Base-by-base conservation (phyloP, 192 early-diverging fungal genomes). In the Entomortierella chlamydospora region DNA sequence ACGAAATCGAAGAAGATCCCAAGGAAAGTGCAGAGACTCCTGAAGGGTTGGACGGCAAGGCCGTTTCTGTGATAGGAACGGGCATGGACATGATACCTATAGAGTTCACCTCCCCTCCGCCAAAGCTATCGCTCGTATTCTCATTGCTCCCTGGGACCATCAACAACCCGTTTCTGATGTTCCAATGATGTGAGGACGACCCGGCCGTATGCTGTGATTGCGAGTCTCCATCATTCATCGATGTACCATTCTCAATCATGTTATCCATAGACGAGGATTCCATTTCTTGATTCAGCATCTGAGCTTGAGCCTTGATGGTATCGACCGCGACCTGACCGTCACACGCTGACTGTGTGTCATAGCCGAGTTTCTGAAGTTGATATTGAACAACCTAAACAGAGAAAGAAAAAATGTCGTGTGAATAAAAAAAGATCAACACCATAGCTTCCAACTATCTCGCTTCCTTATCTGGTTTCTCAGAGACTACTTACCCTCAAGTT, bases 281-380 rank as follows among this genome's bases (percentile, higher is more conserved):
- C 30, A 22, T 39, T 9, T 28, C 49, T 13, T 74, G 50, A 15
- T 43, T 29, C 7, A 61, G 30, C 52, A 57, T 62, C 50, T 54
- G 62, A 6, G 66, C 57, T 42, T 70, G 72, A 1, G 53, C 23
- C 37, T 64, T 83, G 64, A 60, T 83, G 31, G 83, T 63, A 18
- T 87, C 84, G n/a, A 88, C 78, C 4, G 89, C 89, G 30, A 89
- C 85, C 53, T 81, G 82, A 33, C 89, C 89, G 62, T 90, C 86
- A 42, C 80, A 81, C 18, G 89, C 89, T 0, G 84, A 82, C 15
- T 73, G 70, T 4, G 68, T 70, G 34, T 70, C 72, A 61, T 85
- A 85, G 23, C 86, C 89, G 8, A 89, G 82, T 43, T 81, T 87
- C 45, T 83, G 73, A 11, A 90, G 74, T 42, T 87, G 86, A 61